Conservation (phyloP, 2,329 filamentous ascomycete species). For the Cladosporium sp. region DNA sequence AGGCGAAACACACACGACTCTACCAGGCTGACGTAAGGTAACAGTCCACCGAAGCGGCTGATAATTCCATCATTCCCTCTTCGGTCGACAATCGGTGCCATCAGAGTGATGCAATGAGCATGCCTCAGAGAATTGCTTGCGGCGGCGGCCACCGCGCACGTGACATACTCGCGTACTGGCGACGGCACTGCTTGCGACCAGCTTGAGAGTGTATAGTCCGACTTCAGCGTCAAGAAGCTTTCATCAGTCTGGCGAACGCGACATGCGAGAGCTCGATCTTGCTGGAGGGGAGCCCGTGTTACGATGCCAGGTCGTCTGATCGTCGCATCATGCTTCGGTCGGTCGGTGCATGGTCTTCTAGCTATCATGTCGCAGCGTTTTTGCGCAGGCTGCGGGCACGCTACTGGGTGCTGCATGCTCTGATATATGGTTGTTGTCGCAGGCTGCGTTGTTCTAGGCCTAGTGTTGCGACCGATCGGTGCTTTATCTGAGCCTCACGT, state of each 20-base stretch:
- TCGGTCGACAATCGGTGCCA: neutral
- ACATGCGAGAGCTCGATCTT: neutral
- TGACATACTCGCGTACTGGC: no score
- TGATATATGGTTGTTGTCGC: no score
- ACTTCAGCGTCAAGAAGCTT: neutral
- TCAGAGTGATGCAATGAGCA: neutral
- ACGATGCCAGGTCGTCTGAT: neutral
- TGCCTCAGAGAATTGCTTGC: neutral
- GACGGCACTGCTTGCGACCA: neutral
- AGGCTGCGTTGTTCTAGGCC: no score
- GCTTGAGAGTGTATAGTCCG: neutral
- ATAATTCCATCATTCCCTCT: neutral
- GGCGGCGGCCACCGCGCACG: no score
- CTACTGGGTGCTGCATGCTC: no score
- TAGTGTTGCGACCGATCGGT: no score
- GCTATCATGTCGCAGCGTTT: no score
- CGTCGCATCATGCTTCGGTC: neutral
- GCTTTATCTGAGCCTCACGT: no score
- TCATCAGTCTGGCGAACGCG: neutral
- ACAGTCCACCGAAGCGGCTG: no score
- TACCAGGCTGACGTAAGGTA: neutral
- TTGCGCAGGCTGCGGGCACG: no score
- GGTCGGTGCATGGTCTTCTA: no score
- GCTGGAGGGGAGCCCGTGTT: neutral
- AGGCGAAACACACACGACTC: neutral